phyloP scores from a whole-genome alignment of 2,329 filamentous ascomycete species.

The Onygenales sp. region DNA sequence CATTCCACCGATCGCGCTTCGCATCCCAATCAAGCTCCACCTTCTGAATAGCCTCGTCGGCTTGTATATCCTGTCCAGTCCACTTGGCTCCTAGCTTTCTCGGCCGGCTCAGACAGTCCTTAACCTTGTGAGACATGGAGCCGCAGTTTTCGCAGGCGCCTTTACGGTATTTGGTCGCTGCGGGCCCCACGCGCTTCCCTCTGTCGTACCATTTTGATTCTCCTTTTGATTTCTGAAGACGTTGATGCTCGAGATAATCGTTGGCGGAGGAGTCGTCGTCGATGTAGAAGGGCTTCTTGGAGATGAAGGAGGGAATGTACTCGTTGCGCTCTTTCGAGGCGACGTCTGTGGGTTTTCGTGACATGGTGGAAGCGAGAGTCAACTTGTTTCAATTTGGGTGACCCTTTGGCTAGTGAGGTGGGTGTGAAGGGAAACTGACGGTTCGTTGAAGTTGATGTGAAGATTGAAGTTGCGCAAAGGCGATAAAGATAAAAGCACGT shows the following conservation, averaged over 20 bases:
- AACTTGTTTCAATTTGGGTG: background rate
- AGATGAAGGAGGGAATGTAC: conserved; percentile 97
- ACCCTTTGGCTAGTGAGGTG: background rate
- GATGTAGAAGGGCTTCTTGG: conserved; percentile 94
- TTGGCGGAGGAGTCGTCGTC: conserved; percentile 62
- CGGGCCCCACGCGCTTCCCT: conserved; percentile 71
- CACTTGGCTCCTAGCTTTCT: conserved; percentile 83
- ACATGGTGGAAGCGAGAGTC: conserved; percentile 18
- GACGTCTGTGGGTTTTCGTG: conserved; percentile 43
- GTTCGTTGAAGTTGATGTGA: background rate
- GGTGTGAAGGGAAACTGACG: background rate
- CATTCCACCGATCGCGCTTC: conserved; percentile 95
- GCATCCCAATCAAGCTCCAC: conserved; percentile 91
- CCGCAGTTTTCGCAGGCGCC: conserved; percentile 98
- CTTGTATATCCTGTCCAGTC: conserved; percentile 87
- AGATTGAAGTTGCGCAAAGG: background rate
- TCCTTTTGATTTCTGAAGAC: conserved; percentile 61
- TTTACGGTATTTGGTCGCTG: conserved; percentile 94
- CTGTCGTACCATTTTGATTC: conserved; percentile 87
- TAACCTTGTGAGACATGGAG: conserved; percentile 90
- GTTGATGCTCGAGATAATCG: conserved; percentile 96
- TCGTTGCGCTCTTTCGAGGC: conserved; percentile 82
- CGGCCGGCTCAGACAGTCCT: conserved; percentile 83
- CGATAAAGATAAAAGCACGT: background rate
- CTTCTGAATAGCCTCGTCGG: conserved; percentile 79